These are phyloP conservation scores for Magnusiomyces paraingens DNA, from an alignment of 1,139 yeast species.

Conservation along the genomic window DNA sequence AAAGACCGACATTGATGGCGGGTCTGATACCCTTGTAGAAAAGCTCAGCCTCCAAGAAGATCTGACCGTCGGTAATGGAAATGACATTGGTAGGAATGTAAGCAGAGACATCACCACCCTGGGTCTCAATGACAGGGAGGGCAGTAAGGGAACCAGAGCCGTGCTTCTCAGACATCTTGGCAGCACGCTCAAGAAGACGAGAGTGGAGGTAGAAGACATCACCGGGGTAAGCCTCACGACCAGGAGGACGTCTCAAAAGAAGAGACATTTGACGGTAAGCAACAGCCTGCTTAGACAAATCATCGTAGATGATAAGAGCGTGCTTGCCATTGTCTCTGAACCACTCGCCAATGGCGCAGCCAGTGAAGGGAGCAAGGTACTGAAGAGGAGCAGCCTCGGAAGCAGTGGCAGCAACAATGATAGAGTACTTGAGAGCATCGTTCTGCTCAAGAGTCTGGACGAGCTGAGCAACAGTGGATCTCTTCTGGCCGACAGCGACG, in stretches of 20 bases:
- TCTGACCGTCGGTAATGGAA: slow-evolving; percentile 97
- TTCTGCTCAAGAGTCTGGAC: slow-evolving; percentile 98
- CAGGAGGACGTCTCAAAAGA: slow-evolving; percentile 95
- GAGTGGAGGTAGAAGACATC: slow-evolving; percentile 96
- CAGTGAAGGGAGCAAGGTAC: slow-evolving; percentile 99
- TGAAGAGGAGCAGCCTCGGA: slow-evolving; percentile 99
- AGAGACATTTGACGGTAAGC: slow-evolving; percentile 99
- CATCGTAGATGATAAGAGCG: slow-evolving; percentile 95
- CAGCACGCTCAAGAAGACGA: slow-evolving; percentile 94
- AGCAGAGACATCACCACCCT: slow-evolving; percentile 99
- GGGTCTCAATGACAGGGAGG: slow-evolving; percentile 94
- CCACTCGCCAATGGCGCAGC: slow-evolving; percentile 99
- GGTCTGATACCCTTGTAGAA: slow-evolving; percentile 99
- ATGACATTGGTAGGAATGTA: slow-evolving; percentile 96
- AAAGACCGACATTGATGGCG: slow-evolving; percentile 99
- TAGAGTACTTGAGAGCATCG: slow-evolving; percentile 96
- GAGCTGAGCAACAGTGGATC: slow-evolving; percentile 99
- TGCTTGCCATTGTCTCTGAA: slow-evolving; percentile 99
- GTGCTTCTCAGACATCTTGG: slow-evolving; percentile 84
- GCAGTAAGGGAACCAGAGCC: slow-evolving; percentile 97
- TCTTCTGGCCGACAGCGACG: slow-evolving; percentile 99
- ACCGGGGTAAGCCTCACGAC: slow-evolving; percentile 97
- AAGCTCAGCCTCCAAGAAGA: slow-evolving; percentile 98
- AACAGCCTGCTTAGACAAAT: slow-evolving; percentile 98
- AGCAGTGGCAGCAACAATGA: slow-evolving; percentile 99